These are phyloP conservation scores for Tetrahymena thermophila DNA, from an alignment of 73 alveolate species.

Conservation along the genomic window DNA sequence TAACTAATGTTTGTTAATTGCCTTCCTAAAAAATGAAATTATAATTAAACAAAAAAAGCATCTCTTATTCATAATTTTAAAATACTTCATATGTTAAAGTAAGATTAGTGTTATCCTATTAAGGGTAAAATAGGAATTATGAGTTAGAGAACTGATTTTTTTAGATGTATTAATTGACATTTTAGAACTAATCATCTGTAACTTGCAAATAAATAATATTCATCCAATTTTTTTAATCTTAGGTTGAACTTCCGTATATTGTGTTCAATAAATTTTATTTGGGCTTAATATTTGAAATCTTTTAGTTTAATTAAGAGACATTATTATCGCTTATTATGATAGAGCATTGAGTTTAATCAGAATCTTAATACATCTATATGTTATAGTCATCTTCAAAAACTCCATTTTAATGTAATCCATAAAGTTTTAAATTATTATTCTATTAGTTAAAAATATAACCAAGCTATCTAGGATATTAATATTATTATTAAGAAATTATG, in stretches of 20 bases:
- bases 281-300: neutral
- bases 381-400: neutral
- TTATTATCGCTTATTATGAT: neutral
- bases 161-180: neutral
- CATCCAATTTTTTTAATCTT: neutral
- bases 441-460: neutral
- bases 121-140: neutral
- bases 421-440: too few species aligned
- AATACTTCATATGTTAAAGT: neutral
- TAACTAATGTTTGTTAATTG: neutral
- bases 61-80: too few species aligned
- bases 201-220: too few species aligned
- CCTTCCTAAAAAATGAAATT: too few species aligned
- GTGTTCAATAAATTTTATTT: neutral
- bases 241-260: neutral
- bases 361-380: neutral
- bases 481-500: too few species aligned
- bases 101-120: neutral
- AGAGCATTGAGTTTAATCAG: neutral
- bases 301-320: neutral
- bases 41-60: neutral
- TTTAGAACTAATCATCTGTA: neutral
- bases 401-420: neutral
- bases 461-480: neutral
- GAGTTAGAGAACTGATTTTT: neutral